A percentile compares a stretch with the other conserved stretches of the same genome.
These are phyloP conservation scores for Yamadazyma atlantica DNA, from an alignment of 1,139 yeast genomes.

Conservation along the genomic window DNA sequence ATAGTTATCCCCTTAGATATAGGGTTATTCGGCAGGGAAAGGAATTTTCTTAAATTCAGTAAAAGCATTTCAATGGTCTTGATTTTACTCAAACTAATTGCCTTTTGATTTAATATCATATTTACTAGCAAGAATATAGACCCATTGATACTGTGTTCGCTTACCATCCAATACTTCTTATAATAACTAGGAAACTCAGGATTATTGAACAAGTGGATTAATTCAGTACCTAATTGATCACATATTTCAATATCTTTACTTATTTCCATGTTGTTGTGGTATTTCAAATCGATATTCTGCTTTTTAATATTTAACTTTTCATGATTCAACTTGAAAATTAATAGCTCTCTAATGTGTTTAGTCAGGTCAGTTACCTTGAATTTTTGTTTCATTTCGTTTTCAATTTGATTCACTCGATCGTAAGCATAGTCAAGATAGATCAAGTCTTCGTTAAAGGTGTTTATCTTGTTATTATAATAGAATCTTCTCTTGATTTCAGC, in stretches of 20 bases:
- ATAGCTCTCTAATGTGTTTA: neutral
- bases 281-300: slow-evolving; percentile 6
- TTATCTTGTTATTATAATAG: slow-evolving; percentile 6
- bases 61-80: slow-evolving; percentile 7
- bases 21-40: slow-evolving; percentile 4
- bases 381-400: neutral
- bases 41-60: neutral
- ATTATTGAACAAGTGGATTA: slow-evolving; percentile 11
- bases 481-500: slow-evolving; percentile 10
- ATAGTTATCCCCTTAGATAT: slow-evolving; percentile 5
- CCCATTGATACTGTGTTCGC: slow-evolving; percentile 14
- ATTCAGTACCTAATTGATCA: slow-evolving; percentile 2
- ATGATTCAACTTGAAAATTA: slow-evolving; percentile 6
- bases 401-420: slow-evolving; percentile 1
- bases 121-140: slow-evolving; percentile 14
- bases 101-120: slow-evolving; percentile 8
- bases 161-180: slow-evolving; percentile 15
- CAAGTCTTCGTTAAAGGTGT: neutral
- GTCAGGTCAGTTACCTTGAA: neutral
- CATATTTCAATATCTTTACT: slow-evolving; percentile 9
- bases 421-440: slow-evolving; percentile 7
- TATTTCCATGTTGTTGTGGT: slow-evolving; percentile 2
- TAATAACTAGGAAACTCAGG: slow-evolving; percentile 10
- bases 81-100: slow-evolving; percentile 4
- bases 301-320: slow-evolving; percentile 10